These are phyloP conservation scores for Phaseolus lunatus DNA, from an alignment of 306 rosid genomes.

Conservation along the genomic window DNA sequence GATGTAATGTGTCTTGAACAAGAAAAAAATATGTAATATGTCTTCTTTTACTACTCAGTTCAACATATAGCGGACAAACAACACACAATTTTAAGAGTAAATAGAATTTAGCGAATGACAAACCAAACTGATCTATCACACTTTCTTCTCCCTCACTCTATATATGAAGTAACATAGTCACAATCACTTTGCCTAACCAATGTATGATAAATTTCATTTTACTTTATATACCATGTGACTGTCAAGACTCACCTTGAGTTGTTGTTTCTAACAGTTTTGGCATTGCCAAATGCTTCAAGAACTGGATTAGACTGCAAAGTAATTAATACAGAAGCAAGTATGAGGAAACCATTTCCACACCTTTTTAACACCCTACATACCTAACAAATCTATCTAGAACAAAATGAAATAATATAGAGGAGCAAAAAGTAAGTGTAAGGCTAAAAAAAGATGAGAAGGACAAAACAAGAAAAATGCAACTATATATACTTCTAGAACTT, in stretches of 20 bases:
- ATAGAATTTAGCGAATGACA: conserved; percentile 34
- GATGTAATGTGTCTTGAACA: conserved; percentile 14
- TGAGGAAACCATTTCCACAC: conserved; percentile 45
- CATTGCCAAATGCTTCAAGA: conserved; percentile 99
- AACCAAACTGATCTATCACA: conserved; percentile 3
- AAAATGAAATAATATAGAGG: conserved; percentile 37
- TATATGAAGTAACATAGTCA: conserved; percentile 7
- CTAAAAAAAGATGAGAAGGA: conserved; percentile 8
- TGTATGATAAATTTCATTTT: conserved; percentile 27
- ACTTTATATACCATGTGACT: conserved; percentile 29
- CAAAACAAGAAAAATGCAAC: conserved; percentile 42
- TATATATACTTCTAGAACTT: conserved; percentile 88
- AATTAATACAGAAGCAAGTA: conserved; percentile 46
- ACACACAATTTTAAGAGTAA: conserved; percentile 36
- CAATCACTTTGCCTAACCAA: conserved; percentile 31
- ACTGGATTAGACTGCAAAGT: conserved; percentile 95
- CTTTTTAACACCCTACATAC: conserved; percentile 19
- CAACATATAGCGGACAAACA: conserved; percentile 32
- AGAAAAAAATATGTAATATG: conserved; percentile 14
- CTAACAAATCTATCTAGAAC: conserved; percentile 33
- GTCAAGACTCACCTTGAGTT: conserved; percentile 87
- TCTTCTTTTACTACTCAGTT: conserved; percentile 4
- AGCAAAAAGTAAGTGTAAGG: conserved; percentile 13
- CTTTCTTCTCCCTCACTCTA: background rate
- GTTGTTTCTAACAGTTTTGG: conserved; percentile 97